Evolutionary conservation across 345 rosid species (phyloP), one percentile per base, ranked within the genome.

Genomic region (Carallia pectinifolia): DNA sequence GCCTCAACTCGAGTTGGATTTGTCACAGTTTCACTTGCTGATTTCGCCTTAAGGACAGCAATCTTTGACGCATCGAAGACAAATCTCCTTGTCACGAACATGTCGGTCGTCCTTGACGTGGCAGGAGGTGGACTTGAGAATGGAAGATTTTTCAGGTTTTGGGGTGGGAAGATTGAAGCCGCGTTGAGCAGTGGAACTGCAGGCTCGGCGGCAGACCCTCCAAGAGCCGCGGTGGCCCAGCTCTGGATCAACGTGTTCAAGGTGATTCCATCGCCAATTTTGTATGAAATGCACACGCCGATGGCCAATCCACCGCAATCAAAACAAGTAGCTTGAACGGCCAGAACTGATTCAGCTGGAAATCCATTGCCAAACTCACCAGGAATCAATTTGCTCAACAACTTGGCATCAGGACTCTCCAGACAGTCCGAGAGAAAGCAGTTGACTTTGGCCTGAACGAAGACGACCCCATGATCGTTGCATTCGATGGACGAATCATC

Each of bases 381-480:
- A 8, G 87, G 84, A 44, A 81, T 29, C 62, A 87, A 77, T 39
- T 33, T 47, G 48, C 71, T 66, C 12, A 84, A 18, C 23, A 72
- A 48, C 53, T 76, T 64, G 5, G 23, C 62, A 30, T 67, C 63
- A 3, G 82, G 82, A n/a, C 58, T 69, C 34, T 38, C 44, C 15
- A 83, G 77, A 75, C 77, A 61, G 61, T 68, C 66, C 0, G 84
- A 73, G 56, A 86, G 74, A 68, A 19, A 40, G 19, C 59, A 38
- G 27, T 76, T 67, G 27, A 74, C 82, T 61, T 7, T 61, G 60
- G 88, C 82, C 69, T 79, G 82, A 23, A 81, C 61, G 16, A 69
- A 84, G 58, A 74, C 61, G 18, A 71, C 85, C 12, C 88, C 85
- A 38, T 65, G 68, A 38, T 85, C 85, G 55, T 69, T 72, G 68